Conservation (phyloP, 2,329 filamentous ascomycete species). For the Clarireedia sp. region DNA sequence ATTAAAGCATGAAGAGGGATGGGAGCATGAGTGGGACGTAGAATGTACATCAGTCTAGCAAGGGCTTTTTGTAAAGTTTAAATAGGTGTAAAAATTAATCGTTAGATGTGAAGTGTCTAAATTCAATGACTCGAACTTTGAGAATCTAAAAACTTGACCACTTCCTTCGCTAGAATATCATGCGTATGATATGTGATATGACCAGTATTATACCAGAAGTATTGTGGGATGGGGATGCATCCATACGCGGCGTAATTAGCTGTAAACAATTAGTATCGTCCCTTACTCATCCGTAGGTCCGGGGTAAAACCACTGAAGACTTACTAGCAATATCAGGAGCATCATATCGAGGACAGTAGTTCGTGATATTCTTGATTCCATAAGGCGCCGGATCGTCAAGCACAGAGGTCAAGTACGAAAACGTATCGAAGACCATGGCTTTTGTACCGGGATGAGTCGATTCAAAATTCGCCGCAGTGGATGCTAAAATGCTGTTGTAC, state of each 20-base stretch:
- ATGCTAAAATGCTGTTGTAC: conserved; percentile 36
- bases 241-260: conserved; percentile 37
- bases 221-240: conserved; percentile 35
- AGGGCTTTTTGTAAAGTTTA: no score
- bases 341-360: conserved; percentile 37
- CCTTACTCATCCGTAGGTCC: background rate
- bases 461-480: conserved; percentile 12
- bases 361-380: conserved; percentile 39
- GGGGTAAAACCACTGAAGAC: background rate
- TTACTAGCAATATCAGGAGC: conserved; percentile 35
- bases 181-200: conserved; percentile 39
- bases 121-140: background rate
- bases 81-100: no score
- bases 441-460: conserved; percentile 28
- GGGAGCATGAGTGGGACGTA: no score
- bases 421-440: conserved; percentile 38
- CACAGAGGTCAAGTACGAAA: conserved; percentile 34
- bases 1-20: conserved; percentile 24
- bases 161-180: conserved; percentile 30
- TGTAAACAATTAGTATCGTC: background rate
- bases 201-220: conserved; percentile 42
- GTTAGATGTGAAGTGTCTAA: no score
- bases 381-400: conserved; percentile 35
- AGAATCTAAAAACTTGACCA: conserved; percentile 17
- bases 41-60: no score